Conservation (phyloP, 257 asterid genomes). For the Dorcoceras hygrometricum region DNA sequence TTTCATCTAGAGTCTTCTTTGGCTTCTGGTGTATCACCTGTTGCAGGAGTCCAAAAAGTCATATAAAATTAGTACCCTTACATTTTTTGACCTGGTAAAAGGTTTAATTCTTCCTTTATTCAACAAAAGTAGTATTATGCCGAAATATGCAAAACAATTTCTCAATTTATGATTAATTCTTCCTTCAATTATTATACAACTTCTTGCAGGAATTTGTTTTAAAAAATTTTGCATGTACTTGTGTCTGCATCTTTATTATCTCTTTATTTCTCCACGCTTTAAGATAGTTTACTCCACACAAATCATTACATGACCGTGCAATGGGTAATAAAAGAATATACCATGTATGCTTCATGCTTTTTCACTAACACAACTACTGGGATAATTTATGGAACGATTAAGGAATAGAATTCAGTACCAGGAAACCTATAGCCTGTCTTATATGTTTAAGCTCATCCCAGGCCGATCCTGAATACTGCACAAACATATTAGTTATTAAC, state of each 20-base stretch:
- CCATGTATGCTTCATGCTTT: background rate
- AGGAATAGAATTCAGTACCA: slow-evolving; percentile 48
- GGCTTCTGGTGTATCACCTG: slow-evolving; percentile 99
- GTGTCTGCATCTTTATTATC: background rate
- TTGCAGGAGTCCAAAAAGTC: slow-evolving; percentile 23
- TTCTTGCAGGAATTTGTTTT: background rate
- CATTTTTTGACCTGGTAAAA: background rate
- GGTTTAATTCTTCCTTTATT: slow-evolving; percentile 1
- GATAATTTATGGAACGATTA: slow-evolving; percentile 17
- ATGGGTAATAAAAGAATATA: background rate
- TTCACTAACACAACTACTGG: slow-evolving; percentile 11
- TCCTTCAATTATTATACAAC: background rate
- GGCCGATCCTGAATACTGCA: slow-evolving; percentile 95
- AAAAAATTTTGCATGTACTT: background rate
- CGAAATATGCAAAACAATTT: background rate
- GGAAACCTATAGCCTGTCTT: slow-evolving; percentile 98
- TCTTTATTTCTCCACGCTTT: background rate
- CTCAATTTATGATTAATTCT: background rate
- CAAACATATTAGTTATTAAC: slow-evolving; percentile 32
- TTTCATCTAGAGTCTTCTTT: slow-evolving; percentile 89
- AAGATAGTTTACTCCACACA: background rate
- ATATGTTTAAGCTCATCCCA: slow-evolving; percentile 99
- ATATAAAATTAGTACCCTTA: background rate
- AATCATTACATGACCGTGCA: background rate
- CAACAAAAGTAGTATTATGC: background rate